phyloP scores from a whole-genome alignment of 805 yeast species.

The Suhomyces kilbournensis region DNA sequence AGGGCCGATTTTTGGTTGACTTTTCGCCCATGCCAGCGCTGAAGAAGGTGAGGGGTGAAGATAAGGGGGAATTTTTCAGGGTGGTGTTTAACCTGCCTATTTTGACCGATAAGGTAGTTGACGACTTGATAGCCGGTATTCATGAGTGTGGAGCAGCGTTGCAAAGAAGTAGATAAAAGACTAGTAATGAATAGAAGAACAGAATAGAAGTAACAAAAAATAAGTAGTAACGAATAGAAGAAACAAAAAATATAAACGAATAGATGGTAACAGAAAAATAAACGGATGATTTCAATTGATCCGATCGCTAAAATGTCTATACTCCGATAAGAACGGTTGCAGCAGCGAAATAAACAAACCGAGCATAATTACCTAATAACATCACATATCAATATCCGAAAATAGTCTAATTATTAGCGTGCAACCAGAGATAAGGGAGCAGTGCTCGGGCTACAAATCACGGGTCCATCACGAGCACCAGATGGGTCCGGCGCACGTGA shows the following conservation, averaged over 20 bases:
- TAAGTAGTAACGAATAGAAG: no score
- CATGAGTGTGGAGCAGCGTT: slow-evolving; percentile 5
- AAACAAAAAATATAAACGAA: no score
- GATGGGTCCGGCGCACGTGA: neutral
- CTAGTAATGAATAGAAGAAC: no score
- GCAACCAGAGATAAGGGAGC: neutral
- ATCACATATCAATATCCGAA: no score
- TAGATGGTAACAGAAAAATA: no score
- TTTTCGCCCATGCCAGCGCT: slow-evolving; percentile 63
- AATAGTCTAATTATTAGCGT: no score
- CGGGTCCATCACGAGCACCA: no score
- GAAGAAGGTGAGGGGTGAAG: slow-evolving; percentile 25
- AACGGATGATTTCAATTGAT: neutral
- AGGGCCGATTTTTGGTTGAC: slow-evolving; percentile 72
- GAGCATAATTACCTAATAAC: neutral
- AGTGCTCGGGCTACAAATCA: neutral
- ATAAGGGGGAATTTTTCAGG: slow-evolving; percentile 75
- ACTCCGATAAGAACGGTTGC: neutral
- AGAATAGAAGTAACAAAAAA: neutral
- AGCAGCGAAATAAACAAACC: neutral
- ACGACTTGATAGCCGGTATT: slow-evolving; percentile 34
- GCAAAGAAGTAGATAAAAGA: no score
- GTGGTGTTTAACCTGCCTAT: slow-evolving; percentile 79
- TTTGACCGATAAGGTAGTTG: slow-evolving; percentile 32
- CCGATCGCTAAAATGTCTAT: no score